Evolutionary conservation across 371 early-diverging fungal species (phyloP).

Genomic region (Cokeromyces recurvatus): DNA sequence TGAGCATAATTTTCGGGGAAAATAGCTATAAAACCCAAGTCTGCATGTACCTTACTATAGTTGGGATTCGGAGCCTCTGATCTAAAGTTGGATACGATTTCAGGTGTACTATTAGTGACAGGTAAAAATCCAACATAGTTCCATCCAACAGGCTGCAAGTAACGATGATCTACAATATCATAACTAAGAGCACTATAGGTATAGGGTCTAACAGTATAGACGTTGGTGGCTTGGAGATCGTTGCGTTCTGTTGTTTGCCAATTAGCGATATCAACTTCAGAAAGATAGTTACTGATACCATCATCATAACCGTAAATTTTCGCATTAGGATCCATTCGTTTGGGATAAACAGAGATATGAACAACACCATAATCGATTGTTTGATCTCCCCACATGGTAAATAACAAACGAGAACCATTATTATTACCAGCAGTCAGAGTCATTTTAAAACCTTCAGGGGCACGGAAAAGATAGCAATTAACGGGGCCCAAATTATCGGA

Average conservation of each 20-base stretch:
- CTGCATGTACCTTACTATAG: slow-evolving; percentile 25
- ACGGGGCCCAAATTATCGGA: slow-evolving; percentile 37
- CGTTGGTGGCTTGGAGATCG: slow-evolving; percentile 34
- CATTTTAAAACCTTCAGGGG: slow-evolving; percentile 26
- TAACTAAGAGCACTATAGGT: slow-evolving; percentile 39
- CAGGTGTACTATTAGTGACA: slow-evolving; percentile 36
- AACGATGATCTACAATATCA: slow-evolving; percentile 34
- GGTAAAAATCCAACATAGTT: slow-evolving; percentile 48
- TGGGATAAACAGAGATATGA: slow-evolving; percentile 41
- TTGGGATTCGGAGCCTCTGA: slow-evolving; percentile 38
- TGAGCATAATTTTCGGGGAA: slow-evolving; percentile 22
- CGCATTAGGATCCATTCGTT: slow-evolving; percentile 42
- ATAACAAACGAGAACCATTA: slow-evolving; percentile 38
- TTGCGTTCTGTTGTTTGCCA: slow-evolving; percentile 41
- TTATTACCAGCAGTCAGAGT: slow-evolving; percentile 37
- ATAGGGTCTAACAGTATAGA: slow-evolving; percentile 33
- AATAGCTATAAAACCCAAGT: slow-evolving; percentile 29
- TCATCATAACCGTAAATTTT: slow-evolving; percentile 26
- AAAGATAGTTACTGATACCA: slow-evolving; percentile 16
- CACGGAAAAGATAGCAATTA: slow-evolving; percentile 35
- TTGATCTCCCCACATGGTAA: slow-evolving; percentile 37
- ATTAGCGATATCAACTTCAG: slow-evolving; percentile 20
- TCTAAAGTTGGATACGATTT: slow-evolving; percentile 35
- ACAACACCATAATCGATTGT: slow-evolving; percentile 25
- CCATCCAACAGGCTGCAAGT: slow-evolving; percentile 40